Evolutionary conservation across 257 asterid species (phyloP), one percentile per base, ranked within the genome.

Genomic region (Salvia miltiorrhiza): DNA sequence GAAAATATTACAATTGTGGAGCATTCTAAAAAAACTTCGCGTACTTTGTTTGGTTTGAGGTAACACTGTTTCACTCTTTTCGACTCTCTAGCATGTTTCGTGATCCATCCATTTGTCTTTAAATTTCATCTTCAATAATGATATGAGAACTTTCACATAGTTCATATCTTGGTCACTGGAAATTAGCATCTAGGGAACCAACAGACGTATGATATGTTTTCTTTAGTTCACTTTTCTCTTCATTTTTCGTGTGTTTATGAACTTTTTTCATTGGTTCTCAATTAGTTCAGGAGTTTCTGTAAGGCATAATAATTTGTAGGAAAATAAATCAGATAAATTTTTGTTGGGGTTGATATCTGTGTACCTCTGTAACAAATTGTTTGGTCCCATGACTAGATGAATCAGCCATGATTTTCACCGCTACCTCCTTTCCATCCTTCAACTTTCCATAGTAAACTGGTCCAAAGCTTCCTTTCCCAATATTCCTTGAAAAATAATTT

Each of bases 391-490:
- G 97, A 54, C 95, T 89, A 39, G 99, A 86, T 53, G 97, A 83
- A 76, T 94, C 97, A 32, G 97, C 96, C 99, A 94, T 94, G 77
- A 78, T 87, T 78, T 94, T 94, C 43, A 94, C 99, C 2, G 99
- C 99, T 24, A 94, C 81, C 74, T 94, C 99, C 76, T 89, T 94
- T 23, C 97, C 97, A 40, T 89, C 97, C 76, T 79, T 81, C 83
- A 94, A 73, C 75, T 82, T 94, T 54, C 99, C 99, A 58, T 94
- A 87, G 75, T 83, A 94, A 35, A 94, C 99, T 1, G 97, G 97
- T 44, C 97, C 99, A 61, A 91, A 90, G 72, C 99, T 91, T 73
- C 99, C 99, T 81, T 91, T 88, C 49, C 99, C 99, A 5, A 94
- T 88, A 69, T 83, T 70, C 86, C 76, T 89, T 14, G 95, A 87